Base-by-base conservation (phyloP, 2,329 filamentous ascomycete species). In the Hypoxylon sp. region DNA sequence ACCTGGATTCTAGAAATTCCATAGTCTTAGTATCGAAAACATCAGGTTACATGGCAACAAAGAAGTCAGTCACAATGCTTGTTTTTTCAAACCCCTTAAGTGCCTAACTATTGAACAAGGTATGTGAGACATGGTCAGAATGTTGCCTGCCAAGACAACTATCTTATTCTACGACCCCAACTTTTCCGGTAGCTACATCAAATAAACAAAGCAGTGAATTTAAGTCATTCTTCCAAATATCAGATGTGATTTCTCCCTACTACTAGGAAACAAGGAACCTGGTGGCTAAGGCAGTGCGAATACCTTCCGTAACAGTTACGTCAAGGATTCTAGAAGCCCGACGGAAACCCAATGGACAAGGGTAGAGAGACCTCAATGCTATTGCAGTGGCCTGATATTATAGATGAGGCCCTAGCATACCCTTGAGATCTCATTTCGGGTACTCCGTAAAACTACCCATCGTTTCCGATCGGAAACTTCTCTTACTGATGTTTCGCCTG, bases 131-230 rank as follows among this genome's bases (percentile, higher is more conserved):
- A 68, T 25, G 46, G 65, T 61, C 48, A 49, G 50, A 65, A 66
- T 66, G 63, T 60, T 69, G 66, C 63, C 63, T 69, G 66, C 65
- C 62, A 68, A 68, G 65, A 60, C 19, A 50, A 36, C 38, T 32
- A 49, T 58, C 55, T 10, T 49, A 34, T 38, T 55, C 43, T 45
- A 57, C 43, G 17, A 41, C 50, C 50, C 52, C 51, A 43, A 28
- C 50, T 9, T 23, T 57, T 34, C 14, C 13, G 13, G 4, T 30
- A 46, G 19, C 21, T 23, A 48, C 11, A 57, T 41, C 17, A 45
- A 48, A 32, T 19, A 41, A 45, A 38, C n/a, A 14, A 11, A 23
- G 17, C 19, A 30, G 28, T 9, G 28, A 9, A 9, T 30, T 30
- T 7, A 58, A 48, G 19, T 48, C 28, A 14, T 30, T 30, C 7